Conservation (phyloP, 177 flowering plant genomes). For the Vitis hybrid region DNA sequence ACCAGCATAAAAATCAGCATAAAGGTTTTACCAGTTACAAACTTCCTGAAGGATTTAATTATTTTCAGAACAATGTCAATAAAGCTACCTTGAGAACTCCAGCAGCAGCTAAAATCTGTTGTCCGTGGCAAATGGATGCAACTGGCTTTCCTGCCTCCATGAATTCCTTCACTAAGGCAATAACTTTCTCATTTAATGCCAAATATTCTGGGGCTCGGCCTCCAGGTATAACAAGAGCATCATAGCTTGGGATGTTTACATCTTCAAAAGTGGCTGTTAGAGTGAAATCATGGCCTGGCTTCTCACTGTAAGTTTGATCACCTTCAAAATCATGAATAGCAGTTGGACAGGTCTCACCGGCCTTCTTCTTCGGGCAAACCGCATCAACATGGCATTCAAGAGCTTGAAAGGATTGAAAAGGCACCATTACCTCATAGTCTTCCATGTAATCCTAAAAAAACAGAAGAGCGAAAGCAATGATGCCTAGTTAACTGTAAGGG, state of each 20-base stretch:
- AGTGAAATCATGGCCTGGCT: conserved; percentile 86
- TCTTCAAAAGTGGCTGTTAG: conserved; percentile 65
- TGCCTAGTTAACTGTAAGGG: not conserved
- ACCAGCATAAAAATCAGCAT: no score
- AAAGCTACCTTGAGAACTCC: conserved; percentile 80
- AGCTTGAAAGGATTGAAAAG: conserved; percentile 92
- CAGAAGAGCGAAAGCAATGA: not conserved
- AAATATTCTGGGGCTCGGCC: conserved; percentile 96
- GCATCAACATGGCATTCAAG: conserved; percentile 91
- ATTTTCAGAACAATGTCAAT: not conserved
- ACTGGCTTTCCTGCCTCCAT: conserved; percentile 82
- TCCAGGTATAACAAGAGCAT: conserved; percentile 97
- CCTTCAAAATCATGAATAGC: conserved; percentile 99
- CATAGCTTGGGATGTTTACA: conserved; percentile 59
- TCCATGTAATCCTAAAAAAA: conserved; percentile 86
- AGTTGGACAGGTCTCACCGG: conserved; percentile 84
- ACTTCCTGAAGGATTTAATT: no score
- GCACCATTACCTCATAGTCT: conserved; percentile 93
- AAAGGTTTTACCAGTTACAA: no score
- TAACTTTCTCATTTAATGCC: conserved; percentile 69
- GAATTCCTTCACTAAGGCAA: conserved; percentile 66
- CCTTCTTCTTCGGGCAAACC: conserved; percentile 75
- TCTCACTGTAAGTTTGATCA: conserved; percentile 95
- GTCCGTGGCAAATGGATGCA: conserved; percentile 98
- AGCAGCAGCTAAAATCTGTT: conserved; percentile 93